Base-by-base conservation (phyloP, 495 filamentous ascomycete species). In the Cenococcum geophilum region DNA sequence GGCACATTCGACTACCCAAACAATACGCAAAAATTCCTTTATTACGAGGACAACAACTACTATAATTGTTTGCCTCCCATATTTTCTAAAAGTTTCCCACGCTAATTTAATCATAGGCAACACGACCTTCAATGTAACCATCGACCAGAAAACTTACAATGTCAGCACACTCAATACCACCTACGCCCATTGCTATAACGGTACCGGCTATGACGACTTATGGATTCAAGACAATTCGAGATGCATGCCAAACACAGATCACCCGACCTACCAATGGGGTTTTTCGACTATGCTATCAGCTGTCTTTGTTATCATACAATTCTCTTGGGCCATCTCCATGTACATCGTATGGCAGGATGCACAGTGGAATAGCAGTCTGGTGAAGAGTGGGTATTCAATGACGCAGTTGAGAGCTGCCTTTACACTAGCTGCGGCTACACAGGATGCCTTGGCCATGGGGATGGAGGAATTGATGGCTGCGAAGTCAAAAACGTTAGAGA, bases 301-400 rank as follows among this genome's bases (percentile, higher is more conserved):
- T n/a, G 32, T 64, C 21, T 59, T 64, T 36, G 25, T 59, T 22
- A 64, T 64, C 18, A 0, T 56, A 4, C 62, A 64, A 14, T 50
- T 57, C 27, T n/a, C 49, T 11, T 64, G 62, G 62, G 14, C 23
- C 34, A 35, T 49, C 5, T 14, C 43, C 42, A 60, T 64, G 62
- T 64, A 64, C 32, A 49, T 56, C 35, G 43, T 64, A 20, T 64
- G 62, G 62, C 62, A 55, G 42, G 62, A 64, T 35, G 56, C 62
- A 27, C 62, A 64, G 48, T 50, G 59, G 35, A 60, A 60, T 34
- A 48, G 48, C 42, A 32, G 10, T 48, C 42, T 64, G 1, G 62
- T 64, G 18, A 59, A 60, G 25, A 27, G n/a, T 20, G 62, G 62
- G 18, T 64, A 55, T 42, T 21, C 20, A 23, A 48, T 64, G 57